Percentiles rank a stretch among this genome's conserved stretches.
phyloP scores from a whole-genome alignment of 805 yeast genomes.

The Komagataella pseudopastoris region DNA sequence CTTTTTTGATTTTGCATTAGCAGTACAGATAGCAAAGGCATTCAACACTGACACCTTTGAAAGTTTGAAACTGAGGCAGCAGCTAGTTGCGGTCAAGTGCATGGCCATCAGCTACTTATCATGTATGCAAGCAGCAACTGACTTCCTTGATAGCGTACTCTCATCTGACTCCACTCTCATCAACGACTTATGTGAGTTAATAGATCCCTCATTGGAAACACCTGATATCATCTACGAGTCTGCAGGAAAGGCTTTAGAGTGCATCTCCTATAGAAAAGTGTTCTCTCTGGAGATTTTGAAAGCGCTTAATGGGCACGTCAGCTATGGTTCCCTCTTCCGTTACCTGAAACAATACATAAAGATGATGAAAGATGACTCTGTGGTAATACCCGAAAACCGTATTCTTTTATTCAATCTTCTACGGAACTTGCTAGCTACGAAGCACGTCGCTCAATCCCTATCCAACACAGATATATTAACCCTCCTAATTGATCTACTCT shows the following conservation, averaged over 20 bases:
- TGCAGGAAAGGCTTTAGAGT: conserved; percentile 55
- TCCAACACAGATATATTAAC: conserved; percentile 67
- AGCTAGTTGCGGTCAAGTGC: conserved; percentile 51
- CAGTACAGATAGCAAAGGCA: conserved; percentile 57
- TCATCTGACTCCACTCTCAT: conserved; percentile 63
- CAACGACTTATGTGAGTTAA: conserved; percentile 54
- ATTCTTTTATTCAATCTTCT: conserved; percentile 44
- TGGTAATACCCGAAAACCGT: conserved; percentile 13
- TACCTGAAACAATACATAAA: conserved; percentile 51
- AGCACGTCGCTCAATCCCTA: conserved; percentile 39
- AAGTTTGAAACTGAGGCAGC: conserved; percentile 38
- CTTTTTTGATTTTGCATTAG: conserved; percentile 50
- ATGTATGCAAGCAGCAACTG: conserved; percentile 40
- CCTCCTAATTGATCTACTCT: conserved; percentile 48
- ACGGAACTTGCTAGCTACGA: conserved; percentile 45
- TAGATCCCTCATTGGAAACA: conserved; percentile 50
- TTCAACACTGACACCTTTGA: conserved; percentile 45
- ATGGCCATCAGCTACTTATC: conserved; percentile 53
- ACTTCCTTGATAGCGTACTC: conserved; percentile 50
- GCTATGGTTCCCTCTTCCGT: conserved; percentile 73
- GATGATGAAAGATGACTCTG: conserved; percentile 26
- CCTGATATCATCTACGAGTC: conserved; percentile 40
- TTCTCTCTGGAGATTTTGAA: conserved; percentile 71
- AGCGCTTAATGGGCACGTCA: conserved; percentile 73
- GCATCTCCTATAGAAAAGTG: conserved; percentile 48